Evolutionary conservation across 1,139 yeast genomes (phyloP).

Genomic region (Lodderomyces parapsilosis): DNA sequence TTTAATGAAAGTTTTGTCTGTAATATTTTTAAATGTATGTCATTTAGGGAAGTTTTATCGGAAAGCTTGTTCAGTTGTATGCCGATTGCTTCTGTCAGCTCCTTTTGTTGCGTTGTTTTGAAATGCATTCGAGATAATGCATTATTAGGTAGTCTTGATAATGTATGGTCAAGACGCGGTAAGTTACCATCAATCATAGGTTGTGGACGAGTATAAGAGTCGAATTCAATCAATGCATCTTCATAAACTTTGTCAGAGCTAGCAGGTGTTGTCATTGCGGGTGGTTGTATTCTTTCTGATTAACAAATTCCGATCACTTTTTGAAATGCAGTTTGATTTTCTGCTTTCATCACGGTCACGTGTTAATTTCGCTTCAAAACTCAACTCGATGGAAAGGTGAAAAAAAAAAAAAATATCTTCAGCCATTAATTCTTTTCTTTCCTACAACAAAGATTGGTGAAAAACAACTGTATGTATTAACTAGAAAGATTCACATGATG

Average conservation of each 20-base stretch:
- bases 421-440: background rate
- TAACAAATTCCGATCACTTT: too few species aligned
- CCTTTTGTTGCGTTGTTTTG: conserved; percentile 3
- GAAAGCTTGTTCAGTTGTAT: conserved; percentile 2
- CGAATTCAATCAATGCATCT: conserved; percentile 12
- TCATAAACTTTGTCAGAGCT: conserved; percentile 13
- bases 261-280: conserved; percentile 6
- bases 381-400: conserved; percentile 1
- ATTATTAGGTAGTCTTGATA: conserved; percentile 13
- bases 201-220: conserved; percentile 6
- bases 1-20: conserved; percentile 14
- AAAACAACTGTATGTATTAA: background rate
- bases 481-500: conserved; percentile 13
- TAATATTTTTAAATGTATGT: conserved; percentile 12
- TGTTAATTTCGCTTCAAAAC: too few species aligned
- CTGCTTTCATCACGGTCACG: too few species aligned
- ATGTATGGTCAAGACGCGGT: background rate
- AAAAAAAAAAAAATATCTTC: background rate
- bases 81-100: background rate
- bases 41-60: conserved; percentile 9
- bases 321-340: too few species aligned
- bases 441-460: background rate
- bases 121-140: conserved; percentile 12
- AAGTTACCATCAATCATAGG: conserved; percentile 7
- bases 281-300: too few species aligned